Conservation (phyloP, 1,139 yeast species). For the Yarrowia galli region DNA sequence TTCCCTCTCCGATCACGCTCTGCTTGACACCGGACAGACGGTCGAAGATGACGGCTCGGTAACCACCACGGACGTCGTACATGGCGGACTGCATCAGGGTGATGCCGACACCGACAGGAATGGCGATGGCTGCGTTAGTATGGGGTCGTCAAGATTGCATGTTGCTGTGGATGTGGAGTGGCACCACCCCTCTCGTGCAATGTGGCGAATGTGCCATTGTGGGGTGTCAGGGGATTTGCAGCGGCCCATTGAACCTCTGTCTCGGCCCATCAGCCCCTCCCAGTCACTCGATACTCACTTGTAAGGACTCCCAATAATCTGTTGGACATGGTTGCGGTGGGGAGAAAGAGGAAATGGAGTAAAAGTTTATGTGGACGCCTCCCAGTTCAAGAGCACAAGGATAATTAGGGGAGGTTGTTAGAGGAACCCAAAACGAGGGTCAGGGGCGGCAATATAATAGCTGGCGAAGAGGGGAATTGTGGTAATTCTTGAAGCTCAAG, state of each 20-base stretch:
- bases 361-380: slow-evolving; percentile 38
- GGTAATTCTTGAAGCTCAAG: background rate
- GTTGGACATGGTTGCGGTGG: slow-evolving; percentile 39
- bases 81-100: slow-evolving; percentile 47
- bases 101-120: slow-evolving; percentile 47
- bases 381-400: slow-evolving; percentile 36
- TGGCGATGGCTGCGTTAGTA: slow-evolving; percentile 44
- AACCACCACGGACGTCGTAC: slow-evolving; percentile 95
- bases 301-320: slow-evolving; percentile 38
- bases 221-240: background rate
- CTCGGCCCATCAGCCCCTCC: background rate
- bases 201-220: background rate
- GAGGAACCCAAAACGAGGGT: background rate
- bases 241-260: background rate
- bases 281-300: slow-evolving; percentile 25
- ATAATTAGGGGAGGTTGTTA: background rate
- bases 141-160: background rate
- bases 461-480: background rate
- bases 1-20: slow-evolving; percentile 91
- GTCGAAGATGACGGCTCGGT: slow-evolving; percentile 94
- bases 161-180: background rate
- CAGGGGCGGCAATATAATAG: background rate
- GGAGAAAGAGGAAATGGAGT: slow-evolving; percentile 30
- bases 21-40: slow-evolving; percentile 88
- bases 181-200: background rate